A percentile compares a stretch with the other conserved stretches of the same genome.
These are phyloP conservation scores for Thraustochytrium striatum DNA, from an alignment of 352 stramenopile species.

Conservation along the genomic window DNA sequence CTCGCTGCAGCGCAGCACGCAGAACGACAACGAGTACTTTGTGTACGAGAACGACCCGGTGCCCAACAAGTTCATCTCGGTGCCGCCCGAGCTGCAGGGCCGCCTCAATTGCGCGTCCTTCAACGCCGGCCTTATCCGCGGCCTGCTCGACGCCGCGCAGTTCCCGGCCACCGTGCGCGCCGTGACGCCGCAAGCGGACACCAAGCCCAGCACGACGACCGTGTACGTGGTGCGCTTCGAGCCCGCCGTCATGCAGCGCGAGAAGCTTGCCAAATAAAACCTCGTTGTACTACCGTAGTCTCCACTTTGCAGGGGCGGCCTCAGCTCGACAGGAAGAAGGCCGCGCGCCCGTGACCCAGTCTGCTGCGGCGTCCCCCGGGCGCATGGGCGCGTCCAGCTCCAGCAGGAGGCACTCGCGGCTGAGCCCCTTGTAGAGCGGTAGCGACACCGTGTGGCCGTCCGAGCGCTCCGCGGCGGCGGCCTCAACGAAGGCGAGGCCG, in stretches of 20 bases:
- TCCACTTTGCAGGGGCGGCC: too few relatives aligned
- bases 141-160: conserved; percentile 66
- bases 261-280: too few relatives aligned
- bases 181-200: background rate
- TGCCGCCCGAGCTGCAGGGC: conserved; percentile 82
- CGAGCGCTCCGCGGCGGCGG: background rate
- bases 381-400: background rate
- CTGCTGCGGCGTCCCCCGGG: background rate
- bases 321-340: background rate
- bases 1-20: conserved; percentile 89
- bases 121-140: conserved; percentile 87
- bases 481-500: conserved; percentile 61
- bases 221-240: conserved; percentile 34
- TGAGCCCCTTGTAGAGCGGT: conserved; percentile 22
- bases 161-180: conserved; percentile 25
- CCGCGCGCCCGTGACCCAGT: background rate
- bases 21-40: conserved; percentile 98
- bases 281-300: too few relatives aligned
- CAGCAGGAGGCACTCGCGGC: background rate
- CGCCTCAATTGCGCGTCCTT: conserved; percentile 93
- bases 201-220: background rate
- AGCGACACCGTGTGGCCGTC: conserved; percentile 10
- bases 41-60: conserved; percentile 87
- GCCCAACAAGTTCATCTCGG: conserved; percentile 93
- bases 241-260: too few relatives aligned